Percentiles rank a stretch among this genome's conserved stretches.
These are phyloP conservation scores for Gossypium schwendimanii DNA, from an alignment of 441 rosid species.

Conservation along the genomic window DNA sequence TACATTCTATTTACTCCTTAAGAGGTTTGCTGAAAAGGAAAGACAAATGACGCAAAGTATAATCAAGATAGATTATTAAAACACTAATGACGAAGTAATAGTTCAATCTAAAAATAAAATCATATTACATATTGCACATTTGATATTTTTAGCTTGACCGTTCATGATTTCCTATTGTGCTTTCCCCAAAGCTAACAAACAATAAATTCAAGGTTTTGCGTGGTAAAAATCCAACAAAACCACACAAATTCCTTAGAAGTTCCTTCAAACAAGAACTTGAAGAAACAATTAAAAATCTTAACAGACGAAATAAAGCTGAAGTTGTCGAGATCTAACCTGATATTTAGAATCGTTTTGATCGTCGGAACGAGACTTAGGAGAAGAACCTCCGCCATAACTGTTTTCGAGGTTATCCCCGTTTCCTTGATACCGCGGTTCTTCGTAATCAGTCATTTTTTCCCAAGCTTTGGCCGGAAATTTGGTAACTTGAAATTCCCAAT, in stretches of 20 bases:
- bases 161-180: neutral
- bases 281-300: neutral
- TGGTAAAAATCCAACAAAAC: neutral
- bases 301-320: neutral
- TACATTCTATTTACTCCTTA: neutral
- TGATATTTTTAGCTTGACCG: neutral
- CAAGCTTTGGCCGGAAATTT: neutral
- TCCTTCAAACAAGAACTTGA: neutral
- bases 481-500: neutral
- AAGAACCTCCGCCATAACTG: slow-evolving; percentile 39
- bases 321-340: neutral
- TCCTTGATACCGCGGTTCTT: slow-evolving; percentile 49
- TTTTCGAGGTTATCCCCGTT: slow-evolving; percentile 55
- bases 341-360: slow-evolving; percentile 47
- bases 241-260: neutral
- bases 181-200: neutral
- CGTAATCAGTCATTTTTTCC: slow-evolving; percentile 55
- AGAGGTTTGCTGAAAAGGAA: neutral
- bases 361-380: slow-evolving; percentile 45
- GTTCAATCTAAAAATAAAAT: neutral
- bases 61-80: neutral
- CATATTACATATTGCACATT: neutral
- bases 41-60: neutral
- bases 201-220: neutral
- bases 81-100: neutral